Evolutionary conservation across 2,329 filamentous ascomycete species (phyloP).

Genomic region (Colletotrichum somersetense): DNA sequence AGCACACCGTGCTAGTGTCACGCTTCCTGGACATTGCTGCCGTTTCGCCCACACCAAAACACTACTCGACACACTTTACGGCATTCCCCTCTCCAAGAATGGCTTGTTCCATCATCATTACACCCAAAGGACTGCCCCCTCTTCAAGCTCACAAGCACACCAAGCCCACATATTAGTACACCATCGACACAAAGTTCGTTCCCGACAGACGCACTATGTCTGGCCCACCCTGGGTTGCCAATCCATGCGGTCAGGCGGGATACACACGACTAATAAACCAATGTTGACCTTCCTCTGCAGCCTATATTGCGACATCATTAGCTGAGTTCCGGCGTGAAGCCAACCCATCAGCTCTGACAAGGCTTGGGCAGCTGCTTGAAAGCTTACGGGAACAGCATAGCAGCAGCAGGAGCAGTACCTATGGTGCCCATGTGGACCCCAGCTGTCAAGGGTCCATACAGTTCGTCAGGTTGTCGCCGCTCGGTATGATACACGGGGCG

Average conservation of each 20-base stretch:
- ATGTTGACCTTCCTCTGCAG: conserved; percentile 25
- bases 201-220: conserved; percentile 32
- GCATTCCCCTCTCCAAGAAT: conserved; percentile 37
- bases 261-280: conserved; percentile 9
- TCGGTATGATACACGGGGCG: background rate
- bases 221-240: conserved; percentile 34
- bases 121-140: conserved; percentile 21
- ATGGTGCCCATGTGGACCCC: conserved; percentile 11
- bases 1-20: conserved; percentile 31
- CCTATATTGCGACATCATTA: conserved; percentile 33
- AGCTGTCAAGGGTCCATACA: conserved; percentile 2
- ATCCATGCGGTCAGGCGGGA: conserved; percentile 30
- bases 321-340: conserved; percentile 20
- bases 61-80: conserved; percentile 39
- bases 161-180: conserved; percentile 4
- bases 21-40: conserved; percentile 30
- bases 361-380: conserved; percentile 19
- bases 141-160: conserved; percentile 10
- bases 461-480: background rate
- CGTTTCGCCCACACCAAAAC: conserved; percentile 41
- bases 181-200: conserved; percentile 21
- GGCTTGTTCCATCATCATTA: conserved; percentile 39
- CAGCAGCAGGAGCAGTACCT: conserved; percentile 1
- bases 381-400: conserved; percentile 8
- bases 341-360: conserved; percentile 15